Percentiles rank a stretch among this genome's conserved stretches.
Conservation (phyloP, 2,329 filamentous ascomycete species). For the Sarocladium kiliense region DNA sequence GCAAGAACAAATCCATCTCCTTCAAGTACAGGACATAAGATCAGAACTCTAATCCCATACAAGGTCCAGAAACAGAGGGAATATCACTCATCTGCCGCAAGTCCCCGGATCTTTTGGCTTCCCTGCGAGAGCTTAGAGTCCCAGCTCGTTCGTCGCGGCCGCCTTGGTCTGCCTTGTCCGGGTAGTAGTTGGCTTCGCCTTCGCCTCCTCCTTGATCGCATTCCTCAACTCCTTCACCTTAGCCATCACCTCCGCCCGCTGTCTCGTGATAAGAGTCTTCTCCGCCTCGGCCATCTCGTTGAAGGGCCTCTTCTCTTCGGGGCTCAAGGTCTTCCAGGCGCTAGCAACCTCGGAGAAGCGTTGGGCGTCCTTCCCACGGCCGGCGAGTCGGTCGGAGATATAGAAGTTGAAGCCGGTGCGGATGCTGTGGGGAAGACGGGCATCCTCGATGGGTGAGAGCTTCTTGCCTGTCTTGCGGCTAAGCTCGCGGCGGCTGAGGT, state of each 20-base stretch:
- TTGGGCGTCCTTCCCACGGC: constrained; percentile 17
- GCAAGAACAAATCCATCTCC: background rate
- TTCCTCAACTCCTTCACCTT: constrained; percentile 21
- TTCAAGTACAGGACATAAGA: background rate
- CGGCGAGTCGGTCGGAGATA: constrained; percentile 29
- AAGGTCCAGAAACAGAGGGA: background rate
- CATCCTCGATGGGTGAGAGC: constrained; percentile 34
- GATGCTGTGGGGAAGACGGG: constrained; percentile 39
- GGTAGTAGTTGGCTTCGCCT: background rate
- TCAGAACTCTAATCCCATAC: background rate
- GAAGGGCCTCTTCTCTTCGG: constrained; percentile 36
- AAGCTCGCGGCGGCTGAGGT: constrained; percentile 35
- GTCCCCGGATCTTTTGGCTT: no score
- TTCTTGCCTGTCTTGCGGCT: constrained; percentile 6
- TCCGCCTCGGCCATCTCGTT: constrained; percentile 17
- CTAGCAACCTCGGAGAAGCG: constrained; percentile 18
- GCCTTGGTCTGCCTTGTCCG: background rate
- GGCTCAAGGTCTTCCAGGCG: constrained; percentile 39
- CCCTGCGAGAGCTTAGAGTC: no score
- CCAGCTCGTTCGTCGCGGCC: constrained; percentile 2
- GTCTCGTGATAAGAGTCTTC: constrained; percentile 20
- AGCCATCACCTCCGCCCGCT: constrained; percentile 24
- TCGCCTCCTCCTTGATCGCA: constrained; percentile 15
- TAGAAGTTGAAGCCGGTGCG: constrained; percentile 29
- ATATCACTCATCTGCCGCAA: background rate